Percentiles rank a stretch among this genome's conserved stretches.
phyloP scores from a whole-genome alignment of 129 eudicot genomes.

The Escallonia herrerae region DNA sequence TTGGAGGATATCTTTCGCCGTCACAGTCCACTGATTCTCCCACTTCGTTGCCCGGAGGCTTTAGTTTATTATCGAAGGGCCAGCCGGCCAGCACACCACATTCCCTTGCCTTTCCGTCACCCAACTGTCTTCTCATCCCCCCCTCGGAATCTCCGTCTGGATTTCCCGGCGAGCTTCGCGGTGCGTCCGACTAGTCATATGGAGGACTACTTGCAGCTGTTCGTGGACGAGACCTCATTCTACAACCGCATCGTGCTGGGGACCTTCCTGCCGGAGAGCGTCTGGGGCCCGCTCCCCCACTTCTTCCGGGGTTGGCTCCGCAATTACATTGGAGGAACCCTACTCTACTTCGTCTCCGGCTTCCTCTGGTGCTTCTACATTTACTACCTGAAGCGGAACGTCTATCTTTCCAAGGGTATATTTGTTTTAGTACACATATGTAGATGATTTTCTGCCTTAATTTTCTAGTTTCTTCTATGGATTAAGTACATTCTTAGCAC shows the following conservation, averaged over 20 bases:
- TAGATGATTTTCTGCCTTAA: too few species aligned
- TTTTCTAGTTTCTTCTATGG: too few species aligned
- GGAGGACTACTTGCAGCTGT: conserved; percentile 35
- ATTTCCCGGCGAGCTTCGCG: neutral
- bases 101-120: too few species aligned
- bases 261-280: conserved; percentile 38
- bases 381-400: conserved; percentile 60
- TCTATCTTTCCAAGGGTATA: conserved; percentile 78
- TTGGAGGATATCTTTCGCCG: too few species aligned
- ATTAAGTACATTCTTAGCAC: too few species aligned
- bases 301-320: conserved; percentile 74
- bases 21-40: too few species aligned
- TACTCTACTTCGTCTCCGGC: conserved; percentile 58
- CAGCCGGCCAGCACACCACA: too few species aligned
- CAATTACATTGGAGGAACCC: conserved; percentile 63
- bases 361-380: conserved; percentile 80
- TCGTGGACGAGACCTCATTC: conserved; percentile 62
- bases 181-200: neutral
- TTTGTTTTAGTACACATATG: neutral
- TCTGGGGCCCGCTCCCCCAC: conserved; percentile 64
- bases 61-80: too few species aligned
- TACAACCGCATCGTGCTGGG: conserved; percentile 65
- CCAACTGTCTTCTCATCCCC: too few species aligned
- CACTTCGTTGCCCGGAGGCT: too few species aligned
- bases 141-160: neutral